Percentiles rank a stretch among this genome's conserved stretches.
These are phyloP conservation scores for Saitozyma podzolica DNA, from an alignment of 768 basidiomycete genomes.

Conservation along the genomic window DNA sequence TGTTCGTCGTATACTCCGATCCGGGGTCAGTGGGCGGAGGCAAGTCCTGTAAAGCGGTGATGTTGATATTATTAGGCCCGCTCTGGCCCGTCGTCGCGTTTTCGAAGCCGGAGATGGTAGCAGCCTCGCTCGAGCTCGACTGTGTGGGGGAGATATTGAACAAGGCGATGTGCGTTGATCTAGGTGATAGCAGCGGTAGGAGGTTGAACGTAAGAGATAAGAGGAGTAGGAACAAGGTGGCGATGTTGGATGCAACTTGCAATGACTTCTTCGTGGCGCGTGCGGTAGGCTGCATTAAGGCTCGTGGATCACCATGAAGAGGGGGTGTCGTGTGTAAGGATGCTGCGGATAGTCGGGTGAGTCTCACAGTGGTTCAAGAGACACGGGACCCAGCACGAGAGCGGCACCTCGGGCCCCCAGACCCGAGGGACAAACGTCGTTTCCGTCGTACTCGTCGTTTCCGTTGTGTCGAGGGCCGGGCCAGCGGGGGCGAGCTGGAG, in stretches of 20 bases:
- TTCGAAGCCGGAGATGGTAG: too few relatives aligned
- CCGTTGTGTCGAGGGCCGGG: too few relatives aligned
- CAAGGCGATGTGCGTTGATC: not conserved
- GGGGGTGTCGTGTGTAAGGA: not conserved
- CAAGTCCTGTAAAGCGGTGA: not conserved
- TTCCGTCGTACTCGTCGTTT: too few relatives aligned
- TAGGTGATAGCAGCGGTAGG: constrained; percentile 9
- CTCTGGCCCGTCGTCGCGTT: too few relatives aligned
- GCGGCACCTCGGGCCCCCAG: too few relatives aligned
- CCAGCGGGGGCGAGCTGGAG: too few relatives aligned
- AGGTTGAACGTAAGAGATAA: constrained; percentile 3
- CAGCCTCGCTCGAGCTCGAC: not conserved
- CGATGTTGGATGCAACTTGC: not conserved
- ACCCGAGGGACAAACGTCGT: too few relatives aligned
- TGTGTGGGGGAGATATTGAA: not conserved
- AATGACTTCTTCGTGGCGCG: not conserved
- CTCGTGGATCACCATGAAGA: not conserved
- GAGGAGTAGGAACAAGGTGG: not conserved
- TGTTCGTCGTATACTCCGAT: not conserved
- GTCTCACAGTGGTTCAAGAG: too few relatives aligned
- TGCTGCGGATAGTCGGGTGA: not conserved
- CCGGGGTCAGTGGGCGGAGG: not conserved
- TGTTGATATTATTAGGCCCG: not conserved
- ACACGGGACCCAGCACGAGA: too few relatives aligned
- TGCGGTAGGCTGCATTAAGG: not conserved